phyloP scores from a whole-genome alignment of 2,329 filamentous ascomycete species.

The Didymella keratinophila region DNA sequence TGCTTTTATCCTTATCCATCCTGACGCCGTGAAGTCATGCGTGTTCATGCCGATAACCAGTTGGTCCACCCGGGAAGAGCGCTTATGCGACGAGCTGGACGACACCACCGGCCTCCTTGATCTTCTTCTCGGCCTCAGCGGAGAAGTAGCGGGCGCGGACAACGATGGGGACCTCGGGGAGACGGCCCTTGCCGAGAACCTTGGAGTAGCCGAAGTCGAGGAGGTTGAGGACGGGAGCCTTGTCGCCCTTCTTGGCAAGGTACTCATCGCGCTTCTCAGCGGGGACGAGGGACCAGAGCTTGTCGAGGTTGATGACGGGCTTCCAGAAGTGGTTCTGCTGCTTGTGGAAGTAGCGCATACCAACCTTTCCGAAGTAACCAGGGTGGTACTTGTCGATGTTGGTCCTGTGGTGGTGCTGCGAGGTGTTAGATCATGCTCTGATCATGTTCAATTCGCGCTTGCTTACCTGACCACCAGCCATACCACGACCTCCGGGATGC shows the following conservation, averaged over 20 bases:
- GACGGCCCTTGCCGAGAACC: constrained; percentile 96
- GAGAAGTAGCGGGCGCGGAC: constrained; percentile 95
- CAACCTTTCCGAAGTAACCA: constrained; percentile 99
- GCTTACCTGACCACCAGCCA: constrained; percentile 88
- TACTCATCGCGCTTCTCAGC: constrained; percentile 92
- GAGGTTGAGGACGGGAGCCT: constrained; percentile 96
- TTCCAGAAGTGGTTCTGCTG: constrained; percentile 97
- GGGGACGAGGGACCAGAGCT: constrained; percentile 97
- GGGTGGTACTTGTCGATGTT: constrained; percentile 95
- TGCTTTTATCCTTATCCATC: constrained; percentile 37
- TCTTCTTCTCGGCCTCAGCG: constrained; percentile 98
- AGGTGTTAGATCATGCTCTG: constrained; percentile 25
- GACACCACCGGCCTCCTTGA: constrained; percentile 95
- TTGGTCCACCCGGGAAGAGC: constrained; percentile 6
- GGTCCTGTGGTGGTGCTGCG: constrained; percentile 87
- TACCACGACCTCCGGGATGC: constrained; percentile 76
- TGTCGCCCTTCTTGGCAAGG: constrained; percentile 84
- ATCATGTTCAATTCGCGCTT: neutral
- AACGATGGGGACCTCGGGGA: constrained; percentile 91
- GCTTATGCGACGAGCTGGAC: constrained; percentile 90
- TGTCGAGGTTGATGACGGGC: constrained; percentile 98
- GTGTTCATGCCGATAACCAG: constrained; percentile 24
- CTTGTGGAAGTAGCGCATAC: constrained; percentile 76
- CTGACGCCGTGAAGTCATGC: constrained; percentile 40
- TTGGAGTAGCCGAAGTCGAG: constrained; percentile 97